phyloP scores from a whole-genome alignment of 163 green algal genomes.

The Chlorella variabilis region DNA sequence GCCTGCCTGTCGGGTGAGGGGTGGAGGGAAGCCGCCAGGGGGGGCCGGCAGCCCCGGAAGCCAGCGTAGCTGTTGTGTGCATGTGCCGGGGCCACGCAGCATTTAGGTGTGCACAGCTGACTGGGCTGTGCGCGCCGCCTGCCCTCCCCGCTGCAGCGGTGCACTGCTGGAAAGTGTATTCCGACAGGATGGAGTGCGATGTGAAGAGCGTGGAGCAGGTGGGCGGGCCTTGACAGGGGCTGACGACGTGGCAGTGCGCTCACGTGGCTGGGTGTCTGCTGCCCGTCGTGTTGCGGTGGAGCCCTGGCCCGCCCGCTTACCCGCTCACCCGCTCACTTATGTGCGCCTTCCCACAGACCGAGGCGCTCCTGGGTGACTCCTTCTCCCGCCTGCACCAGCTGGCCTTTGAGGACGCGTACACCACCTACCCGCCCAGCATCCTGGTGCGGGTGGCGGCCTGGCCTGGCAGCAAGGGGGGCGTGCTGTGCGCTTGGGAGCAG shows the following conservation, averaged over 20 bases:
- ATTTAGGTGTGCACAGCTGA: too few species aligned
- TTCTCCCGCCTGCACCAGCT: constrained; percentile 16
- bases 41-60: too few species aligned
- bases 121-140: too few species aligned
- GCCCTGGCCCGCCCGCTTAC: neutral
- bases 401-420: neutral
- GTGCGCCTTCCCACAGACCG: neutral
- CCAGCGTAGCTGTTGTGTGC: too few species aligned
- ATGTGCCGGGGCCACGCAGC: too few species aligned
- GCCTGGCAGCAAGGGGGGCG: neutral
- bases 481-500: neutral
- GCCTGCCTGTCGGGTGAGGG: constrained; percentile 20
- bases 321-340: neutral
- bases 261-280: too few species aligned
- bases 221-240: neutral
- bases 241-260: neutral
- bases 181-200: constrained; percentile 35
- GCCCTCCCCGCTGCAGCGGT: too few species aligned
- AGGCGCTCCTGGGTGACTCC: constrained; percentile 9
- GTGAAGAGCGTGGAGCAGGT: constrained; percentile 20
- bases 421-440: constrained; percentile 19
- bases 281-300: neutral
- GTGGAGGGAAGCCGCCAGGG: constrained; percentile 24
- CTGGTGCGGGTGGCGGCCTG: neutral
- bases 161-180: constrained; percentile 46